Evolutionary conservation across 1,284 basidiomycete species (phyloP), one percentile per base, ranked within the genome.

Genomic region (Acaromyces ingoldii): DNA sequence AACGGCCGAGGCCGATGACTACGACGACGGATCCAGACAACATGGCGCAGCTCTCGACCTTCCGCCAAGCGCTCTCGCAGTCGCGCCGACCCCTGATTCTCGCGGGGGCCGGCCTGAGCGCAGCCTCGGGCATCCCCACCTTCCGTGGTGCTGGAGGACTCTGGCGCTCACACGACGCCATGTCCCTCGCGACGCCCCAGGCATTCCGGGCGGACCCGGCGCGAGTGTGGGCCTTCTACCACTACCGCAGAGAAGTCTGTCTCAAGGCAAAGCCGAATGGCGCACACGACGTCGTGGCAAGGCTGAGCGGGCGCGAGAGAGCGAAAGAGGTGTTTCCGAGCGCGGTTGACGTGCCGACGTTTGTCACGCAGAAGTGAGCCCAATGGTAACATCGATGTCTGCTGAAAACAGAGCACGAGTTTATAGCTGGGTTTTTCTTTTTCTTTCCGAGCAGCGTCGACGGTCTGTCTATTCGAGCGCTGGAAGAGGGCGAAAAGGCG

Each of bases 191-290:
- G 13, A 84, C 82, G 19, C 82, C 81, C 2, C 76, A 79, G 60
- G 83, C 81, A 0, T 85, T 85, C 70, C 54, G 60, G 4, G 73
- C 77, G 28, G 79, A 83, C 62, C 83, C 82, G 1, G 79, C 78
- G 21, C 74, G 78, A 2, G 81, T 83, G 2, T 85, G 83, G 84
- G 82, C 83, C 59, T 84, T 85, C 72, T 84, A 83, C 61, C 83
- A 85, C 65, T 81, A 81, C 57, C 76, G 83, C 31, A 76, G 83
- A 48, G 78, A 80, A 56, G 83, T 84, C 26, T 50, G 72, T 25
- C 38, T 57, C 10, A 67, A 75, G 37, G 80, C 81, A 1, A 49
- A 77, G 37, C 83, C 83, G 0, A 86, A 85, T 63, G 76, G 78
- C 7, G 84, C 83, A 4, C 84, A 85, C 62, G 55, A 71, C 29